Conservation (phyloP, 2,329 filamentous ascomycete species). For the Ceratocystis colombiana region DNA sequence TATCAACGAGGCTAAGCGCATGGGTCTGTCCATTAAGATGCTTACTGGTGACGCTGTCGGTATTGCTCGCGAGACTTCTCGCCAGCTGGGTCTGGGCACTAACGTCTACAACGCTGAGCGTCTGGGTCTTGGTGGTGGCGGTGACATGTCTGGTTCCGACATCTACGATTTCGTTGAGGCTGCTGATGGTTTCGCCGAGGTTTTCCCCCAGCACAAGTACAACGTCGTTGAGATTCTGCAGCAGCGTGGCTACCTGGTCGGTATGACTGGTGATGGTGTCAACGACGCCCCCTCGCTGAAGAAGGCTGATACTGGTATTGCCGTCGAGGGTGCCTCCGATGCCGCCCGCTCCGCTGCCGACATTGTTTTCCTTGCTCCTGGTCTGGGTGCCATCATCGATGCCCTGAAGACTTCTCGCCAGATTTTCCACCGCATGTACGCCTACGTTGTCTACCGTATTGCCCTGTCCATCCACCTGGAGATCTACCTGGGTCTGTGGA, state of each 20-base stretch:
- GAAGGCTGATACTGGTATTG: slow-evolving; percentile 94
- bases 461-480: slow-evolving; percentile 83
- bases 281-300: slow-evolving; percentile 88
- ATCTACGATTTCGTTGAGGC: slow-evolving; percentile 93
- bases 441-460: slow-evolving; percentile 92
- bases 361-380: slow-evolving; percentile 86
- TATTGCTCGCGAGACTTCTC: slow-evolving; percentile 84
- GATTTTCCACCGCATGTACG: slow-evolving; percentile 96
- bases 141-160: slow-evolving; percentile 87
- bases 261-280: slow-evolving; percentile 94
- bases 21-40: slow-evolving; percentile 91
- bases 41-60: slow-evolving; percentile 89
- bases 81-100: slow-evolving; percentile 81
- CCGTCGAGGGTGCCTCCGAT: slow-evolving; percentile 83
- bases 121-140: slow-evolving; percentile 78
- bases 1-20: slow-evolving; percentile 76
- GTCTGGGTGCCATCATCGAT: slow-evolving; percentile 85
- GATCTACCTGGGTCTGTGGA: slow-evolving; percentile 86
- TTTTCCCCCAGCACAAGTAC: slow-evolving; percentile 93
- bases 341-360: slow-evolving; percentile 84
- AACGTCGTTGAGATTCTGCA: slow-evolving; percentile 88
- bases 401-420: slow-evolving; percentile 86
- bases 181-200: slow-evolving; percentile 88
- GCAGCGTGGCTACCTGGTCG: slow-evolving; percentile 85
- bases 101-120: slow-evolving; percentile 92